phyloP scores from a whole-genome alignment of 139 green algal species.

The Eudorina sp. region DNA sequence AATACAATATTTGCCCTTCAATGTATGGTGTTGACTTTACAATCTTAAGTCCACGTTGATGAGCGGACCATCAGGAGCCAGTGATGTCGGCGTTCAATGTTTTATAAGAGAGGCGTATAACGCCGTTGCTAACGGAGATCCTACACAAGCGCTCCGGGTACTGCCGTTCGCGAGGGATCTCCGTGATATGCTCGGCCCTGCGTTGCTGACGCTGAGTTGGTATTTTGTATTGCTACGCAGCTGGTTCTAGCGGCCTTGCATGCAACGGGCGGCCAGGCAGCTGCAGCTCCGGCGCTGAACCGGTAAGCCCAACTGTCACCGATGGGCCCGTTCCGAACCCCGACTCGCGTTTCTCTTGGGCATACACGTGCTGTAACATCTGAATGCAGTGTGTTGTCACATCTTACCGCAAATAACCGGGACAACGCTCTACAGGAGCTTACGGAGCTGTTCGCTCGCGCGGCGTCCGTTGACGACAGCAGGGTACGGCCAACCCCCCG shows the following conservation, averaged over 20 bases:
- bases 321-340: background rate
- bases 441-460: constrained; percentile 5
- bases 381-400: background rate
- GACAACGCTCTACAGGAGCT: constrained; percentile 20
- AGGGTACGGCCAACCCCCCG: too few species aligned
- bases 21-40: too few species aligned
- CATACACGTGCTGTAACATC: background rate
- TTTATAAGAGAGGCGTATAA: background rate
- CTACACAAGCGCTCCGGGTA: constrained; percentile 22
- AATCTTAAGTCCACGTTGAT: too few species aligned
- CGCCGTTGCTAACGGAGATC: constrained; percentile 5
- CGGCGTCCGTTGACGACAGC: background rate
- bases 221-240: background rate
- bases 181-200: too few species aligned
- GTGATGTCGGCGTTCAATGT: background rate
- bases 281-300: constrained; percentile 12
- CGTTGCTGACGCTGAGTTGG: too few species aligned
- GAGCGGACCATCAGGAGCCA: background rate
- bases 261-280: background rate
- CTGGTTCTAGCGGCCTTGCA: constrained; percentile 12
- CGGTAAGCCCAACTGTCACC: background rate
- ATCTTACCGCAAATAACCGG: background rate
- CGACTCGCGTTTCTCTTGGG: background rate
- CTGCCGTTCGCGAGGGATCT: too few species aligned
- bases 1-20: too few species aligned